Evolutionary conservation across 495 filamentous ascomycete species (phyloP).

Genomic region (Aspergillus affinis): DNA sequence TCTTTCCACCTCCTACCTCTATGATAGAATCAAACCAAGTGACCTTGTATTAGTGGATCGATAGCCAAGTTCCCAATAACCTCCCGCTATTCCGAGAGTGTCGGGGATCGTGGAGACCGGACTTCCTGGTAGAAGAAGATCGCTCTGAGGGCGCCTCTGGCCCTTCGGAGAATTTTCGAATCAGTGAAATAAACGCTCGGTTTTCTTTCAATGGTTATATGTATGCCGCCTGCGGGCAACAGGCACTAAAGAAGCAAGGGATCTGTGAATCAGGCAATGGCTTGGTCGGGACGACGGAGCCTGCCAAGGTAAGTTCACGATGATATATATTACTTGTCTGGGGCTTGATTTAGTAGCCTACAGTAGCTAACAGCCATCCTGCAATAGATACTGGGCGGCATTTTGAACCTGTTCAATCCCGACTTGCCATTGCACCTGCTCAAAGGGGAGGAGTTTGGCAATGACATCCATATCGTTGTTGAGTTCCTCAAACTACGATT

Average conservation of each 20-base stretch:
- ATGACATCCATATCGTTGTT: constrained; percentile 36
- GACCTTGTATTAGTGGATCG: constrained; percentile 18
- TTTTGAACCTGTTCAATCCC: constrained; percentile 24
- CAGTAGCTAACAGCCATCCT: not conserved
- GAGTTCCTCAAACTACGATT: constrained; percentile 17
- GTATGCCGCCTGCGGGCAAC: constrained; percentile 21
- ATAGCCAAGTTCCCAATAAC: constrained; percentile 2
- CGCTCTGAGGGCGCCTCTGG: not conserved
- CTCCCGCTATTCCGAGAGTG: constrained; percentile 11
- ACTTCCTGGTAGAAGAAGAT: constrained; percentile 38
- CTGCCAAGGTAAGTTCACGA: constrained; percentile 11
- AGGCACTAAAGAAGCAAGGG: constrained; percentile 16
- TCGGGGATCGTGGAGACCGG: constrained; percentile 43
- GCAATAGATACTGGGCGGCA: constrained; percentile 17
- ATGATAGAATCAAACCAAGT: not conserved
- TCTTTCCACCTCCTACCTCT: not conserved
- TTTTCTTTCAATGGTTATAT: constrained; percentile 43
- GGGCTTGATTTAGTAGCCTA: no score
- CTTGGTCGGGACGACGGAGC: constrained; percentile 9
- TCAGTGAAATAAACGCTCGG: constrained; percentile 49
- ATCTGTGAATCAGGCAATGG: constrained; percentile 5
- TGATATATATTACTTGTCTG: not conserved
- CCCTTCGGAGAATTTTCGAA: constrained; percentile 24
- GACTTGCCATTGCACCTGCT: constrained; percentile 33
- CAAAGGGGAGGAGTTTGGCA: constrained; percentile 33